phyloP scores from a whole-genome alignment of 2,329 filamentous ascomycete genomes.

The Proliferodiscus dingleyae region DNA sequence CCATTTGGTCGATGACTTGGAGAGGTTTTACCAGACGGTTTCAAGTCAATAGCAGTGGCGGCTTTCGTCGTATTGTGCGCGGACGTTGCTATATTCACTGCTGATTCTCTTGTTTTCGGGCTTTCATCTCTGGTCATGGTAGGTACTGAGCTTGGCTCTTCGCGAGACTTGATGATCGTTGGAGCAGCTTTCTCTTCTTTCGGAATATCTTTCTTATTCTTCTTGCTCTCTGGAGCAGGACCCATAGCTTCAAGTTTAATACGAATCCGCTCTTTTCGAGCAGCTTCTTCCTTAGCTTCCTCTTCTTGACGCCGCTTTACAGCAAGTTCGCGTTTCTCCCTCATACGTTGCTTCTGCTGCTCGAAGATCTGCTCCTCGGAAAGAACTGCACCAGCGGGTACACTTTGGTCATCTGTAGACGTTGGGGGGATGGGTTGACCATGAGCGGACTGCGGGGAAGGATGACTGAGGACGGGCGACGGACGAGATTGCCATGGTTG shows the following conservation, averaged over 20 bases:
- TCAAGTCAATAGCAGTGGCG: slow-evolving; percentile 6
- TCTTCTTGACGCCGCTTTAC: slow-evolving; percentile 64
- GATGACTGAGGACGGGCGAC: slow-evolving; percentile 31
- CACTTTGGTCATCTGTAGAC: slow-evolving; percentile 29
- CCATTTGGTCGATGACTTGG: slow-evolving; percentile 19
- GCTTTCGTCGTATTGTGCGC: slow-evolving; percentile 6
- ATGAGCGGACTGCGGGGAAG: slow-evolving; percentile 29
- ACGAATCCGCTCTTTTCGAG: slow-evolving; percentile 63
- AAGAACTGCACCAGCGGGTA: slow-evolving; percentile 30
- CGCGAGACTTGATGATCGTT: slow-evolving; percentile 29
- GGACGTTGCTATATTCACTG: slow-evolving; percentile 10
- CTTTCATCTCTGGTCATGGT: slow-evolving; percentile 9
- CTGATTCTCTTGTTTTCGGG: slow-evolving; percentile 8
- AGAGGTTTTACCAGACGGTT: slow-evolving; percentile 10
- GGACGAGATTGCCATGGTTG: slow-evolving; percentile 38
- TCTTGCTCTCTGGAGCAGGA: slow-evolving; percentile 56
- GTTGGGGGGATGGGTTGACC: slow-evolving; percentile 33
- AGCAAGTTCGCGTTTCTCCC: slow-evolving; percentile 63
- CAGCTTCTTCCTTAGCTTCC: slow-evolving; percentile 68
- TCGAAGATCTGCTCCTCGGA: slow-evolving; percentile 50
- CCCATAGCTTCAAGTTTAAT: slow-evolving; percentile 69
- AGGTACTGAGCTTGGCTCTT: slow-evolving; percentile 10
- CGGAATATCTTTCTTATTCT: slow-evolving; percentile 46
- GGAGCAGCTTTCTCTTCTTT: slow-evolving; percentile 41
- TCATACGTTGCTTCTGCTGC: slow-evolving; percentile 68